phyloP scores from a whole-genome alignment of 257 asterid genomes.

The Parsonsia alboflavescens region DNA sequence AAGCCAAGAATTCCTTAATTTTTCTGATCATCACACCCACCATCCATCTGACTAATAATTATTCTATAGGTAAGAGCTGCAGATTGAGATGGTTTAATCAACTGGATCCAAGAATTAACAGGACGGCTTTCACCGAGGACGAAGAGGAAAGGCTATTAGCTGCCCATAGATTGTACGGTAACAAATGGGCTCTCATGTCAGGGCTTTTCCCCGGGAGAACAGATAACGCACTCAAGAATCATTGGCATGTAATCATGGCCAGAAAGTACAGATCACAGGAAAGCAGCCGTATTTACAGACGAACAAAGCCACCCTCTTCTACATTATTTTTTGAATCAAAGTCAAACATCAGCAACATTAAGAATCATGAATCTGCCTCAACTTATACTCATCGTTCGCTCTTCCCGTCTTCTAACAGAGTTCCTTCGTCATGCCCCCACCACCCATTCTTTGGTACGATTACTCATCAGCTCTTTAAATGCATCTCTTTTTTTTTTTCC shows the following conservation, averaged over 20 bases:
- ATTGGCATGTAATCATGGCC: slow-evolving; percentile 11
- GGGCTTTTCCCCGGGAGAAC: slow-evolving; percentile 5
- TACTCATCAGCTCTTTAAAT: too few relatives aligned
- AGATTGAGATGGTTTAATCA: slow-evolving; percentile 14
- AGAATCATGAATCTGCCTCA: too few relatives aligned
- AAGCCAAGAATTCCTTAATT: too few relatives aligned
- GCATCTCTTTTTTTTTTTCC: too few relatives aligned
- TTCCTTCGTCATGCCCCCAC: too few relatives aligned
- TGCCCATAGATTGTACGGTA: not conserved
- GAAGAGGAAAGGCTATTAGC: slow-evolving; percentile 1
- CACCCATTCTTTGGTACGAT: too few relatives aligned
- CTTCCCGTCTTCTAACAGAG: too few relatives aligned
- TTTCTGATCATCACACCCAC: too few relatives aligned
- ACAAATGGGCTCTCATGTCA: slow-evolving; percentile 2
- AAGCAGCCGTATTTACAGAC: slow-evolving; percentile 14
- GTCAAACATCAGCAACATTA: too few relatives aligned
- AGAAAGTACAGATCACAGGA: slow-evolving; percentile 2
- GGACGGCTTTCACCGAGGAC: not conserved
- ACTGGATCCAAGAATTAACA: slow-evolving; percentile 4
- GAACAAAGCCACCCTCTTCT: slow-evolving; percentile 16
- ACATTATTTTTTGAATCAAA: too few relatives aligned
- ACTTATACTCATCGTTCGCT: too few relatives aligned
- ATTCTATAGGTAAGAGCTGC: slow-evolving; percentile 9
- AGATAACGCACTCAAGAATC: slow-evolving; percentile 9
- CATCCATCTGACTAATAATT: too few relatives aligned